Conservation (phyloP, 129 eudicot species). For the Flaveria brownii region DNA sequence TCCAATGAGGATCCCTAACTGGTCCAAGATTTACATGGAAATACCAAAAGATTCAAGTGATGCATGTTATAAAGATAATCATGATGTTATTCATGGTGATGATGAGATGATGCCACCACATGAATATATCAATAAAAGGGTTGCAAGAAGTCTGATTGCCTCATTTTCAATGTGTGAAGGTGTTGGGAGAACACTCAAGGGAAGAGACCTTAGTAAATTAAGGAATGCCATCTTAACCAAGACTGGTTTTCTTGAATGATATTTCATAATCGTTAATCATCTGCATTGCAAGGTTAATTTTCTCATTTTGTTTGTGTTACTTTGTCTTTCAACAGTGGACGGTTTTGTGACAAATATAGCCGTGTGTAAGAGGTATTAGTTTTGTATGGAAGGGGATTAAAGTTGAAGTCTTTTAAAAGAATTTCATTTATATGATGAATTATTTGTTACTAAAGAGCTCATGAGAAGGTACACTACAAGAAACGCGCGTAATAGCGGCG, state of each 20-base stretch:
- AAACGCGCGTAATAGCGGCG: no score
- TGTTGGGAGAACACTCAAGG: slow-evolving; percentile 61
- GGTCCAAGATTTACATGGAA: slow-evolving; percentile 47
- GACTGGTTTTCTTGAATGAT: slow-evolving; percentile 58
- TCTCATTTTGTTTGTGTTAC: neutral
- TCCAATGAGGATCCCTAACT: slow-evolving; percentile 44
- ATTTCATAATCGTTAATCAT: neutral
- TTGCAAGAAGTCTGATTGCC: slow-evolving; percentile 50
- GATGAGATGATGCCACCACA: slow-evolving; percentile 58
- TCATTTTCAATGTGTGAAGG: slow-evolving; percentile 62
- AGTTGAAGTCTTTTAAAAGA: no score
- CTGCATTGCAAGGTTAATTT: neutral
- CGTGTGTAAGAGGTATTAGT: no score
- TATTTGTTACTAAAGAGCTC: no score
- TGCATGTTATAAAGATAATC: slow-evolving; percentile 29
- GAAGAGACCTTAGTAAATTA: slow-evolving; percentile 62
- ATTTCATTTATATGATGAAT: no score
- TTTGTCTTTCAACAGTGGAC: neutral
- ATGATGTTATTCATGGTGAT: slow-evolving; percentile 39
- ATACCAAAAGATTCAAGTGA: slow-evolving; percentile 29
- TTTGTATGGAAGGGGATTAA: no score
- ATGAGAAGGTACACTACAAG: no score
- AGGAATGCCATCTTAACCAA: slow-evolving; percentile 59
- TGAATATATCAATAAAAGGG: slow-evolving; percentile 52
- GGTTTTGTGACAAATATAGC: no score